Conservation (phyloP, 129 eudicot species). For the Lactuca sativa region DNA sequence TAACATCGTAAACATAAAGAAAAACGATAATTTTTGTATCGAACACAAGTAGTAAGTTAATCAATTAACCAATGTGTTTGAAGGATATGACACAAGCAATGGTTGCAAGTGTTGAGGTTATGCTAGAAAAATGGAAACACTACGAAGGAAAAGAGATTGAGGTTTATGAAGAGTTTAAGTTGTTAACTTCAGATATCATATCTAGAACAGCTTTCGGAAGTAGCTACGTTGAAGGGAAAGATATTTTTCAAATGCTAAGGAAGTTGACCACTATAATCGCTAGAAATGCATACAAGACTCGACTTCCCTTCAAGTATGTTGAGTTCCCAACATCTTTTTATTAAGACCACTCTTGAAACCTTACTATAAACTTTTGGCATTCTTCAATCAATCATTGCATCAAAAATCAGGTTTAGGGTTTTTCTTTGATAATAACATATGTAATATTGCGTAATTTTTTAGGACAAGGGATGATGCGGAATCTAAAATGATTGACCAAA, state of each 20-base stretch:
- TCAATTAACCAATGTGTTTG: conserved; percentile 3
- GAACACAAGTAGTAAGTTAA: not conserved
- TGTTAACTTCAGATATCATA: conserved; percentile 58
- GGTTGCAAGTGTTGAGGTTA: conserved; percentile 40
- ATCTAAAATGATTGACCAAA: too few relatives aligned
- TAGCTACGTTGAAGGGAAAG: conserved; percentile 63
- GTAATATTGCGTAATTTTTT: too few relatives aligned
- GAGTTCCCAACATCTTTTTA: not conserved
- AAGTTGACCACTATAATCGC: conserved; percentile 42
- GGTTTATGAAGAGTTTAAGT: conserved; percentile 58
- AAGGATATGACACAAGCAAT: conserved; percentile 61
- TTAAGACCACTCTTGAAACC: not conserved
- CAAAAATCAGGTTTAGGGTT: too few relatives aligned
- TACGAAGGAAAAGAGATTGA: conserved; percentile 59
- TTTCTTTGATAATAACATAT: too few relatives aligned
- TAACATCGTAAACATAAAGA: not conserved
- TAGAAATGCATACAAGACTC: conserved; percentile 45
- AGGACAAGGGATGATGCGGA: too few relatives aligned
- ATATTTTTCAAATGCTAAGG: conserved; percentile 58
- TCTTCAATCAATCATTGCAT: conserved; percentile 30
- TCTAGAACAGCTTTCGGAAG: conserved; percentile 77
- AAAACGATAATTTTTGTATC: too few relatives aligned
- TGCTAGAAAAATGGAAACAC: conserved; percentile 57
- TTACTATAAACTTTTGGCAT: not conserved
- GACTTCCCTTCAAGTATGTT: conserved; percentile 58